A percentile compares a stretch with the other conserved stretches of the same genome.
Evolutionary conservation across 257 asterid genomes (phyloP).

Genomic region (Solanum piurae): DNA sequence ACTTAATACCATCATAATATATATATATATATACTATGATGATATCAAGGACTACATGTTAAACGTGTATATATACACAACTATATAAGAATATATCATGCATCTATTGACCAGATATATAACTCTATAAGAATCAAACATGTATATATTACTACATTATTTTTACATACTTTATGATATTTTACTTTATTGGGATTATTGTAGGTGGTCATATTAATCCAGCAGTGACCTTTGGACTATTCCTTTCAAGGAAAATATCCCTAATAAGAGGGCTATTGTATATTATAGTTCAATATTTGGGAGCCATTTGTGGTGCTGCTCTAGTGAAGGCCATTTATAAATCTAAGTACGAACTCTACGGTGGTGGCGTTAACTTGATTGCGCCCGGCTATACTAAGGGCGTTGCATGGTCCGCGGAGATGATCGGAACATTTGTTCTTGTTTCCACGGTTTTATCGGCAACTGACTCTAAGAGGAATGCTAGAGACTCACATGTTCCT

Average conservation of each 20-base stretch:
- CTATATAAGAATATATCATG: too few relatives aligned
- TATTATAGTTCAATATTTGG: constrained; percentile 39
- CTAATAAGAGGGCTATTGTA: constrained; percentile 24
- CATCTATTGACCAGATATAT: too few relatives aligned
- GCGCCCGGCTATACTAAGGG: not conserved
- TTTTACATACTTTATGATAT: not conserved
- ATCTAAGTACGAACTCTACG: constrained; percentile 11
- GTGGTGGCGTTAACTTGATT: constrained; percentile 1
- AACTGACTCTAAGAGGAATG: not conserved
- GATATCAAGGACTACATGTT: too few relatives aligned
- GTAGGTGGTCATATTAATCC: constrained; percentile 34
- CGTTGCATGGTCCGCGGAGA: not conserved
- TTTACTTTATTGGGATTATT: not conserved
- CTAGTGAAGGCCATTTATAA: constrained; percentile 28
- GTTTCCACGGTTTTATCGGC: not conserved
- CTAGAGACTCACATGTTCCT: not conserved
- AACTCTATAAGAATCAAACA: too few relatives aligned
- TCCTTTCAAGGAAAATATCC: constrained; percentile 39
- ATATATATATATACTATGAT: too few relatives aligned
- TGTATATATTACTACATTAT: too few relatives aligned
- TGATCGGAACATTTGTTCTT: not conserved
- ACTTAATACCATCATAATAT: too few relatives aligned
- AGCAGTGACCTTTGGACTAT: constrained; percentile 19
- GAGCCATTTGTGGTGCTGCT: constrained; percentile 38
- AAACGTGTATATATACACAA: too few relatives aligned